A percentile compares a stretch with the other conserved stretches of the same genome.
Evolutionary conservation across 2,329 filamentous ascomycete genomes (phyloP).

Genomic region (Monilinia fructigena): DNA sequence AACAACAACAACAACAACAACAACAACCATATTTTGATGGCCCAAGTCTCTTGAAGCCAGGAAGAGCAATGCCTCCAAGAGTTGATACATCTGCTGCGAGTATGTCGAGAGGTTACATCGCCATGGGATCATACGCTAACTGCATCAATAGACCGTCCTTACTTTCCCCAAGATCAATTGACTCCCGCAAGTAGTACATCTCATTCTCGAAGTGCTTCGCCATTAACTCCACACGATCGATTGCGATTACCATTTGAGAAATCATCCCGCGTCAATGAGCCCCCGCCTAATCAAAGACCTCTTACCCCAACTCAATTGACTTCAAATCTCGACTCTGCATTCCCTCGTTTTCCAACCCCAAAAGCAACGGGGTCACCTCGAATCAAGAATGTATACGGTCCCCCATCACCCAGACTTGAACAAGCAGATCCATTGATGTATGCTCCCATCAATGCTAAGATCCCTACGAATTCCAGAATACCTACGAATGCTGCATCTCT

Average conservation of each 20-base stretch:
- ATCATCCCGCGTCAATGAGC: conserved; percentile 41
- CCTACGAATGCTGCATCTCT: conserved; percentile 49
- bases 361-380: conserved; percentile 33
- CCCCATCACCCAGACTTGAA: conserved; percentile 26
- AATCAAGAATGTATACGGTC: conserved; percentile 26
- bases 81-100: conserved; percentile 55
- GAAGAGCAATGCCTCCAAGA: conserved; percentile 46
- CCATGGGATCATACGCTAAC: conserved; percentile 18
- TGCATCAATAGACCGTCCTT: conserved; percentile 50
- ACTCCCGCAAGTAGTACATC: conserved; percentile 60
- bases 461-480: conserved; percentile 47
- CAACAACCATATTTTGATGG: conserved; percentile 31
- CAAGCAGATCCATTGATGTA: conserved; percentile 46
- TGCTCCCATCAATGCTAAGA: conserved; percentile 31
- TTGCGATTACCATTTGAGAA: conserved; percentile 43
- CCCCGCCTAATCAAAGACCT: conserved; percentile 42
- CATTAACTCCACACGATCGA: conserved; percentile 54
- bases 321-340: conserved; percentile 51
- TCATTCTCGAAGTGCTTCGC: conserved; percentile 62
- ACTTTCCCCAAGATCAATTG: conserved; percentile 55
- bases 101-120: conserved; percentile 40
- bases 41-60: conserved; percentile 41
- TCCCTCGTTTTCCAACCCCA: conserved; percentile 52
- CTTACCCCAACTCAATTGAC: conserved; percentile 46
- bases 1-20: too few relatives aligned